Percentiles rank a stretch among this genome's conserved stretches.
Conservation (phyloP, 768 basidiomycete genomes). For the Auriculariales sp. region DNA sequence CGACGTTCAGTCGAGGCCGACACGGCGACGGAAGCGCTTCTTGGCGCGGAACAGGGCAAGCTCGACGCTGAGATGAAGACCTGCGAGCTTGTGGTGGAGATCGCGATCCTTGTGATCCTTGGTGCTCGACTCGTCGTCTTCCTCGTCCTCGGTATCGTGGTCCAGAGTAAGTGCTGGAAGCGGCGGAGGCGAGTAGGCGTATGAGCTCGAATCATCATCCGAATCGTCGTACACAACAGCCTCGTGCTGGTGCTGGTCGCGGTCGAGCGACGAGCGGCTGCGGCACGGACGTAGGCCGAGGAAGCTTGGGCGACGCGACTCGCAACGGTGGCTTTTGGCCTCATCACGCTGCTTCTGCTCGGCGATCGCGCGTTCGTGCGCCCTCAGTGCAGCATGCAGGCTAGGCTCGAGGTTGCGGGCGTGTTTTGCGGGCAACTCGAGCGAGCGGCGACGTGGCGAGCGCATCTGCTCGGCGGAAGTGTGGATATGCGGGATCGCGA, state of each 20-base stretch:
- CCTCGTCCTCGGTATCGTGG: neutral
- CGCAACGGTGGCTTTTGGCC: no score
- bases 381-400: neutral
- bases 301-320: neutral
- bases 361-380: neutral
- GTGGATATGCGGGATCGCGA: neutral
- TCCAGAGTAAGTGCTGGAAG: neutral
- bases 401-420: neutral
- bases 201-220: no score
- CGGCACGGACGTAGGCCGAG: no score
- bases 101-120: neutral
- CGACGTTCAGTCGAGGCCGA: neutral
- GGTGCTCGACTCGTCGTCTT: neutral
- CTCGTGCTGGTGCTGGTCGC: neutral
- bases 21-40: neutral
- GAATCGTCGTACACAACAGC: no score
- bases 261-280: neutral
- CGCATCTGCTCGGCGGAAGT: neutral
- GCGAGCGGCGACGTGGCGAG: no score
- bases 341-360: no score
- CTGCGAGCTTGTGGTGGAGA: neutral
- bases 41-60: constrained; percentile 1
- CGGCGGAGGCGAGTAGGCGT: neutral
- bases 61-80: neutral
- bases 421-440: neutral